phyloP scores from a whole-genome alignment of 768 basidiomycete genomes.

The Leccinum incarnatum region DNA sequence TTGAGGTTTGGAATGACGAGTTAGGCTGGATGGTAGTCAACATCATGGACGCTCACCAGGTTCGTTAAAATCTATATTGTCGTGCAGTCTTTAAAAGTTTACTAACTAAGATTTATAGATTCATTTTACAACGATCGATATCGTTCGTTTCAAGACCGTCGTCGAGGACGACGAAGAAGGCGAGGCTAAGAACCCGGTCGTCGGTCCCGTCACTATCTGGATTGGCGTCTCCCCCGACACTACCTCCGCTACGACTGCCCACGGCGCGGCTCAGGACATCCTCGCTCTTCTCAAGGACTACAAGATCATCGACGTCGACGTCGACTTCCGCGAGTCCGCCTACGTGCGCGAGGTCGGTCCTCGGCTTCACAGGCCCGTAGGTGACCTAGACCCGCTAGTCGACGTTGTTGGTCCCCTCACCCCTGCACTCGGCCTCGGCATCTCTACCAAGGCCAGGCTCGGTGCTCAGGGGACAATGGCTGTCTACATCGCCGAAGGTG shows the following conservation, averaged over 20 bases:
- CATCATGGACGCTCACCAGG: not conserved
- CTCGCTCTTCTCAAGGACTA: not conserved
- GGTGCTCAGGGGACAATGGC: not conserved
- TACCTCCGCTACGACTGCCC: not conserved
- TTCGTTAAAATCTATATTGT: no score
- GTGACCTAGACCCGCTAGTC: not conserved
- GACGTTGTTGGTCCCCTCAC: not conserved
- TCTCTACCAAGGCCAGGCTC: not conserved
- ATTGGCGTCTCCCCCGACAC: not conserved
- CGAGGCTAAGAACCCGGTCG: no score
- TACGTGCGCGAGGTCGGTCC: not conserved
- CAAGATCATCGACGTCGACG: not conserved
- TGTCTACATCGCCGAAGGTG: not conserved
- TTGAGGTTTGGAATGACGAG: not conserved
- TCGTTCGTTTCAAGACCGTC: not conserved
- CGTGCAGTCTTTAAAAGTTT: no score
- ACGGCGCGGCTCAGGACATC: not conserved
- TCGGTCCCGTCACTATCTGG: not conserved
- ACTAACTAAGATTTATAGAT: not conserved
- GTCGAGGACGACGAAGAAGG: not conserved
- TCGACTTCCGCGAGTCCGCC: not conserved
- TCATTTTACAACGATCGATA: not conserved
- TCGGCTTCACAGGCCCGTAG: not conserved
- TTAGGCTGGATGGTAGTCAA: not conserved
- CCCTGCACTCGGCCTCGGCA: not conserved